Evolutionary conservation across 1,284 basidiomycete genomes (phyloP).

Genomic region (Hymenochaete sp.): DNA sequence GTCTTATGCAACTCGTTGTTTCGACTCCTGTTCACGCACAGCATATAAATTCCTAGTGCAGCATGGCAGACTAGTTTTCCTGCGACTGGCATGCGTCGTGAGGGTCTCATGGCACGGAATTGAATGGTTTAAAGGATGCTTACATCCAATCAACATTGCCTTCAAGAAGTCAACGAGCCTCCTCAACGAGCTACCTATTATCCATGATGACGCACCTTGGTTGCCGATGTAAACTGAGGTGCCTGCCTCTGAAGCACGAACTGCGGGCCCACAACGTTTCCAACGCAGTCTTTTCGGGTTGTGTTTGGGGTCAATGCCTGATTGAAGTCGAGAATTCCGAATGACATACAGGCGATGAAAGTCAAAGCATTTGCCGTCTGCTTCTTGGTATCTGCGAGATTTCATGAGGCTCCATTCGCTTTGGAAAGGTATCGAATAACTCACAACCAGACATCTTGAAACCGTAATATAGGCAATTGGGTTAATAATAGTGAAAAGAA

Average conservation of each 20-base stretch:
- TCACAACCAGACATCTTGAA: slow-evolving; percentile 18
- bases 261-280: slow-evolving; percentile 13
- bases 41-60: slow-evolving; percentile 12
- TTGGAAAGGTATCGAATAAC: neutral
- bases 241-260: slow-evolving; percentile 13
- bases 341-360: slow-evolving; percentile 14
- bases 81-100: slow-evolving; percentile 3
- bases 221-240: slow-evolving; percentile 8
- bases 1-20: neutral
- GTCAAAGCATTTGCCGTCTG: slow-evolving; percentile 10
- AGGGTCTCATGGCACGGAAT: neutral
- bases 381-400: slow-evolving; percentile 12
- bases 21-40: slow-evolving; percentile 4
- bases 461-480: neutral
- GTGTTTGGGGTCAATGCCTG: too few relatives aligned
- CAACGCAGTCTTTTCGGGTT: slow-evolving; percentile 14
- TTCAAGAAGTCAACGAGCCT: neutral
- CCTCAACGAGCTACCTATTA: neutral
- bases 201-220: slow-evolving; percentile 4
- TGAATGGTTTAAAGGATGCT: neutral
- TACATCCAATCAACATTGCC: slow-evolving; percentile 16
- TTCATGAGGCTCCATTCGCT: neutral
- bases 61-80: slow-evolving; percentile 14
- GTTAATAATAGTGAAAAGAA: neutral
- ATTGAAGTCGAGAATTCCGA: too few relatives aligned